Base-by-base conservation (phyloP, 2,329 filamentous ascomycete species). In the Cytospora chrysosperma region DNA sequence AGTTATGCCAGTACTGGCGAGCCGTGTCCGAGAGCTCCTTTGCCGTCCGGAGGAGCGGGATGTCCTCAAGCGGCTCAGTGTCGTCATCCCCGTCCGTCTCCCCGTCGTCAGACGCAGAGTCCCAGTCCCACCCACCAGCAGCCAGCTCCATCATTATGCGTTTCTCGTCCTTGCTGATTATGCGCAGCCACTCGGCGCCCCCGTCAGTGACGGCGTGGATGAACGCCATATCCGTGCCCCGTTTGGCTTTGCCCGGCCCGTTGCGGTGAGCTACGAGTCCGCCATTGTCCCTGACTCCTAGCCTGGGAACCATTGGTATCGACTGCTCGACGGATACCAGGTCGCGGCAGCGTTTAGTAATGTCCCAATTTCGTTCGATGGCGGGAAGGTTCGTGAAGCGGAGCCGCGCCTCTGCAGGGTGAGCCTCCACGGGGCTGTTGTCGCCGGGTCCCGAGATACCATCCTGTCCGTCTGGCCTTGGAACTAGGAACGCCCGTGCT, bases 161-260 rank as follows among this genome's bases (percentile, higher is more conserved):
- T 30, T 65, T 65, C 37, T 72, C 69, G 0, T 71, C 70, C n/a
- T 71, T 72, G 52, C 68, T 71, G 26, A 76, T 50, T 54, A 76
- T 71, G 30, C 74, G 74, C 34, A 76, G 64, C 75, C 75, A 76
- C 24, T 70, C 69, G 1, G 69, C 69, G 5, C 75, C 75, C 32
- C 71, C 69, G 43, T 75, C 72, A 2, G 75, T 71, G 3, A 75
- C 70, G 1, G 74, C 75, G 47, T 76, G 72, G 5, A 69, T 61
- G 8, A 52, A 56, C 27, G 56, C 30, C 27, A 40, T 34, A 17
- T 59, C 61, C 13, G 26, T 47, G 30, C 43, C 54, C 34, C 47
- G 13, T 15, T 52, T 47, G 13, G 28, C 13, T 56, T 66, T 26
- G 17, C 47, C 47, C 13, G 13, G 12, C 47, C 34, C 34, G 8